Conservation (phyloP, 345 rosid genomes). For the Hypericum androsaemum region DNA sequence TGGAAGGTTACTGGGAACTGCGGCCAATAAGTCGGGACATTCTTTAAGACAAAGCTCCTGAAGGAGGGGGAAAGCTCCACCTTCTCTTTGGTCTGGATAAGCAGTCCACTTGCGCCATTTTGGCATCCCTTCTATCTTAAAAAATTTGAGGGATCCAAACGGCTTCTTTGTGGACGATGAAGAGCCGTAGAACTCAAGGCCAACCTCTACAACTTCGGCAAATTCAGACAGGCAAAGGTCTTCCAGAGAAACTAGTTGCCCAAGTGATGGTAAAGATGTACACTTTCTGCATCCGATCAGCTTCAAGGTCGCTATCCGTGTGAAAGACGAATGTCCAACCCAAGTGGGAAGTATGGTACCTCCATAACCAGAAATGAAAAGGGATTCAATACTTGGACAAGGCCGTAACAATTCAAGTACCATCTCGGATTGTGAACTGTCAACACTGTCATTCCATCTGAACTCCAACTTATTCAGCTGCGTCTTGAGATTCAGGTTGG, state of each 20-base stretch:
- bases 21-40: neutral
- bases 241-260: constrained; percentile 5
- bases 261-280: constrained; percentile 5
- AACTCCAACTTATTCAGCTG: constrained; percentile 1
- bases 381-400: neutral
- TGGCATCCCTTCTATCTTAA: neutral
- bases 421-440: neutral
- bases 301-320: neutral
- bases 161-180: neutral
- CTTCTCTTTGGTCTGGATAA: neutral
- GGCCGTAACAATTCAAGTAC: constrained; percentile 1
- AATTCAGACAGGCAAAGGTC: neutral
- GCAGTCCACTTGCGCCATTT: constrained; percentile 4
- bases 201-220: neutral
- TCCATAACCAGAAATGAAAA: neutral
- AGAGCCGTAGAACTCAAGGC: constrained; percentile 1
- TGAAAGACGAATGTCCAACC: constrained; percentile 6
- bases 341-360: constrained; percentile 4
- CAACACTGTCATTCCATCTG: constrained; percentile 2
- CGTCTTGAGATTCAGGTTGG: neutral
- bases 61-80: constrained; percentile 2
- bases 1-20: neutral
- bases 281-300: constrained; percentile 1
- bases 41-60: neutral
- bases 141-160: constrained; percentile 1